Evolutionary conservation across 352 stramenopile species (phyloP).

Genomic region (Phytophthora ohioensis): DNA sequence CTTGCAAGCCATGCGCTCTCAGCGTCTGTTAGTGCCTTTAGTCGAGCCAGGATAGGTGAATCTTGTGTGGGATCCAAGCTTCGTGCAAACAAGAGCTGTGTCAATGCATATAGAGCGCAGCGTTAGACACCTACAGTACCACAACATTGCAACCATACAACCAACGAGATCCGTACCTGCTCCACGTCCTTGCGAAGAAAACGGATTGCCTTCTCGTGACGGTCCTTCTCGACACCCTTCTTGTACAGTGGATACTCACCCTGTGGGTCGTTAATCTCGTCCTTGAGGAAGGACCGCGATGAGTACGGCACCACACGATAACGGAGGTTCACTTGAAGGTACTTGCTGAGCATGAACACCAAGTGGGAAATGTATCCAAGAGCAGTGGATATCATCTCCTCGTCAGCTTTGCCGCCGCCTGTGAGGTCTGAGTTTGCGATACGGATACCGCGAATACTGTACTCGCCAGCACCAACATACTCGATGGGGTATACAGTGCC

Average conservation of each 20-base stretch:
- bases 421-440: constrained; percentile 79
- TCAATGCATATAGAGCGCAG: constrained; percentile 18
- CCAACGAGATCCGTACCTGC: constrained; percentile 56
- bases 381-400: constrained; percentile 86
- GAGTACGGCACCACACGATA: constrained; percentile 86
- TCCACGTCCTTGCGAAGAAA: constrained; percentile 86
- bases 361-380: constrained; percentile 89
- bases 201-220: constrained; percentile 79
- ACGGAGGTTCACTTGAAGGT: constrained; percentile 85
- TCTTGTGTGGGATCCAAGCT: constrained; percentile 77
- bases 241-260: constrained; percentile 88
- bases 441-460: constrained; percentile 83
- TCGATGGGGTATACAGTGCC: constrained; percentile 85
- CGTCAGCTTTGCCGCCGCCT: constrained; percentile 62
- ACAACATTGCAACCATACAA: background rate
- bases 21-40: constrained; percentile 76
- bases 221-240: constrained; percentile 79
- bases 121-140: constrained; percentile 6
- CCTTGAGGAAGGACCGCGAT: constrained; percentile 82
- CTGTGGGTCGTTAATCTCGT: constrained; percentile 86
- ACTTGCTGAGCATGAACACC: constrained; percentile 91
- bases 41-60: constrained; percentile 62
- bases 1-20: constrained; percentile 74
- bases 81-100: constrained; percentile 77
- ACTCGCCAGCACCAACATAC: constrained; percentile 82